Evolutionary conservation across 495 filamentous ascomycete genomes (phyloP).

Genomic region (Pyrenula massariospora): DNA sequence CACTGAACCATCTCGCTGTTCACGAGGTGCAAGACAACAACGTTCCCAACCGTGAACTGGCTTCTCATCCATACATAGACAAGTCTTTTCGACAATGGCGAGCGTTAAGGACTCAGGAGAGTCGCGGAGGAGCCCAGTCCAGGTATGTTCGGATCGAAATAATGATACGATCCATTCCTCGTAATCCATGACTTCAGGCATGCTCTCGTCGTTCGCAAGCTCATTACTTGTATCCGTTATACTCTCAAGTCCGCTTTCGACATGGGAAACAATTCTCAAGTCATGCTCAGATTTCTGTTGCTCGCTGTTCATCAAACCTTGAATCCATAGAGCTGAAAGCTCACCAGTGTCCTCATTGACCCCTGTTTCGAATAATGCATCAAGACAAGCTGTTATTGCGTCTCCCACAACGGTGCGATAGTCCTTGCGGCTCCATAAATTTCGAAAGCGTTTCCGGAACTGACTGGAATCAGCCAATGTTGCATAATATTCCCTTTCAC

Average conservation of each 20-base stretch:
- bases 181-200: not conserved
- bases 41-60: not conserved
- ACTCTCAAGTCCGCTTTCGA: not conserved
- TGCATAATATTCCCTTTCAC: not conserved
- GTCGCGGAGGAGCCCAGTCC: constrained; percentile 6
- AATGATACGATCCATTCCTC: constrained; percentile 4
- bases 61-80: constrained; percentile 1
- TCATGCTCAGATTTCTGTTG: too few species aligned
- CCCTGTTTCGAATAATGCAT: constrained; percentile 3
- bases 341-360: constrained; percentile 1
- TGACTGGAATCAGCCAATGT: not conserved
- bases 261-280: not conserved
- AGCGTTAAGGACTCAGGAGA: constrained; percentile 3
- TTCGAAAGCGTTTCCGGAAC: constrained; percentile 2
- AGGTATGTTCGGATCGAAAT: constrained; percentile 5
- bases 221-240: not conserved
- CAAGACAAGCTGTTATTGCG: constrained; percentile 4
- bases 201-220: not conserved
- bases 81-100: constrained; percentile 2
- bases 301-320: not conserved
- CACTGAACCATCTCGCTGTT: not conserved
- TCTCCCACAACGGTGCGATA: not conserved
- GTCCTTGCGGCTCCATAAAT: not conserved
- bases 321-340: constrained; percentile 4
- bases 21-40: not conserved